Conservation (phyloP, 345 rosid genomes). For the Geranium brycei region DNA sequence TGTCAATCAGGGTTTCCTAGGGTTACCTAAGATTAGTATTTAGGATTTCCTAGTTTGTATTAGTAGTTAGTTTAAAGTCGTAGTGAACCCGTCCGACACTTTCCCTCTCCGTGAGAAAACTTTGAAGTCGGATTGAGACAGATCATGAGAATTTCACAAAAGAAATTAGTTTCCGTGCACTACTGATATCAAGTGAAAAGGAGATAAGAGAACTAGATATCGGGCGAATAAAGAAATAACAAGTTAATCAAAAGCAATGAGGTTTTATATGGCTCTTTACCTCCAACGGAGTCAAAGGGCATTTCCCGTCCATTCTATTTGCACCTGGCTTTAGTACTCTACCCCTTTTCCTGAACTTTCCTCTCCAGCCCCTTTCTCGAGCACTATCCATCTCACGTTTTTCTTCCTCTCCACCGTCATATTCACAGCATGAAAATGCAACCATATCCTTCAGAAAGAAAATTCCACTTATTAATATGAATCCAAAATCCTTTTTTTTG, state of each 20-base stretch:
- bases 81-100: too few relatives aligned
- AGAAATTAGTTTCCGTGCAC: background rate
- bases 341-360: slow-evolving; percentile 84
- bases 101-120: too few relatives aligned
- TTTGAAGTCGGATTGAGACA: background rate
- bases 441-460: slow-evolving; percentile 67
- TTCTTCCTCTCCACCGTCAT: slow-evolving; percentile 87
- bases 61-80: too few relatives aligned
- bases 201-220: background rate
- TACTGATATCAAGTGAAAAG: background rate
- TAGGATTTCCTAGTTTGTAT: too few relatives aligned
- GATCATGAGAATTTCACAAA: background rate
- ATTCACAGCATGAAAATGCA: slow-evolving; percentile 96
- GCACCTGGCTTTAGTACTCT: slow-evolving; percentile 80
- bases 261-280: slow-evolving; percentile 19
- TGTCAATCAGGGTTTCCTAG: too few relatives aligned
- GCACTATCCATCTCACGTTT: slow-evolving; percentile 84
- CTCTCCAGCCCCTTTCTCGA: slow-evolving; percentile 92
- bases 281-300: slow-evolving; percentile 92
- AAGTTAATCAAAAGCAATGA: background rate
- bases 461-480: background rate
- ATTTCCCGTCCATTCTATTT: slow-evolving; percentile 86
- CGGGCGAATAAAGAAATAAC: background rate
- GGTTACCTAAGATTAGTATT: too few relatives aligned
- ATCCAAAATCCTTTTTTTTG: background rate